Conservation (phyloP, 495 filamentous ascomycete genomes). For the Aspergillus campestris region DNA sequence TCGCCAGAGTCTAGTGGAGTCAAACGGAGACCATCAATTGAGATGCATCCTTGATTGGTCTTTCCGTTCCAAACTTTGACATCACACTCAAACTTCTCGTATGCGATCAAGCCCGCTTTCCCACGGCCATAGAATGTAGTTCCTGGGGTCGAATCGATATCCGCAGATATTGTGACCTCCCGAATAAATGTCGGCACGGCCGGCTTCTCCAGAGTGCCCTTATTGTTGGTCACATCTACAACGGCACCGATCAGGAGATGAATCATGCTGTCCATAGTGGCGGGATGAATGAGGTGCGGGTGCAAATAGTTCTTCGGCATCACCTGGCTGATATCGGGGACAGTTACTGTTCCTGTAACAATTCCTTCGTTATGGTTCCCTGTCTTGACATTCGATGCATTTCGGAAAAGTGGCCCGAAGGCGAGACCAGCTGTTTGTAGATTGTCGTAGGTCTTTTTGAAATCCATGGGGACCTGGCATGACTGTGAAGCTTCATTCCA, state of each 20-base stretch:
- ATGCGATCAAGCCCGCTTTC: too few relatives aligned
- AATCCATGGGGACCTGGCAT: conserved; percentile 3
- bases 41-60: too few relatives aligned
- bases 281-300: conserved; percentile 8
- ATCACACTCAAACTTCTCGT: too few relatives aligned
- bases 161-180: too few relatives aligned
- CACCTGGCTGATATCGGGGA: conserved; percentile 9
- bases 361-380: conserved; percentile 4
- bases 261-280: conserved; percentile 8
- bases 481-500: neutral
- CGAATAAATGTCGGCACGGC: neutral
- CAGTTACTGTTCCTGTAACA: conserved; percentile 4
- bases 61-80: too few relatives aligned
- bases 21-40: neutral
- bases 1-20: neutral
- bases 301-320: conserved; percentile 7
- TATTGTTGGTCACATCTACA: too few relatives aligned
- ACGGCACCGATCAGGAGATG: neutral
- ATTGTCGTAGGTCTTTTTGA: conserved; percentile 5
- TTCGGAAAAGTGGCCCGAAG: conserved; percentile 10
- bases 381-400: conserved; percentile 4
- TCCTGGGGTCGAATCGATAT: too few relatives aligned
- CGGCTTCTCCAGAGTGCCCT: neutral
- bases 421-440: conserved; percentile 2
- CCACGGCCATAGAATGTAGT: too few relatives aligned